phyloP scores from a whole-genome alignment of 1,284 basidiomycete species.

The Quambalaria eucalypti region DNA sequence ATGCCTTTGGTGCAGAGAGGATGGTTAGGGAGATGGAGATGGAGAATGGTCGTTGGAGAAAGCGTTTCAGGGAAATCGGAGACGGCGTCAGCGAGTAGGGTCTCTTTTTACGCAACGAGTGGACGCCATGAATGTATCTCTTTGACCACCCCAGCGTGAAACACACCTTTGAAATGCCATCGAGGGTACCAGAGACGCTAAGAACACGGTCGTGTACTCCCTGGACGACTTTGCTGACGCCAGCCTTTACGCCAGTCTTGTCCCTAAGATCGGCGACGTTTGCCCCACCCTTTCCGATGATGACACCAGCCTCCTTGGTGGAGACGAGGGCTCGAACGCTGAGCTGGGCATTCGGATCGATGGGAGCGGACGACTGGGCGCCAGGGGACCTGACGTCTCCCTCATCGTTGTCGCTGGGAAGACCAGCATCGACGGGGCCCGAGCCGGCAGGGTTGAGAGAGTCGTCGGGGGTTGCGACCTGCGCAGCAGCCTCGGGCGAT shows the following conservation, averaged over 20 bases:
- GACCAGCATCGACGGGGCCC: constrained; percentile 2
- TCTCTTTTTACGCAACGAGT: too few species aligned
- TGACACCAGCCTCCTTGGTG: constrained; percentile 44
- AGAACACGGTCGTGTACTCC: constrained; percentile 96
- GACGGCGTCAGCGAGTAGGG: neutral
- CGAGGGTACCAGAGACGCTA: constrained; percentile 80
- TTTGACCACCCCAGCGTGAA: neutral
- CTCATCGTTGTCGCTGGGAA: constrained; percentile 5
- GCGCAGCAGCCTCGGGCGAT: too few species aligned
- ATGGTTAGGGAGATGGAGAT: neutral
- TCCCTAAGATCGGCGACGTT: constrained; percentile 94
- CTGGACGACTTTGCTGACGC: constrained; percentile 93
- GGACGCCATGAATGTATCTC: neutral
- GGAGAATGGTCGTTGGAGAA: constrained; percentile 7
- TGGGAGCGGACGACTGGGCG: constrained; percentile 10
- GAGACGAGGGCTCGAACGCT: constrained; percentile 36
- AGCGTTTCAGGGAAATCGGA: neutral
- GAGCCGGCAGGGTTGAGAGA: neutral
- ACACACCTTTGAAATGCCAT: constrained; percentile 76
- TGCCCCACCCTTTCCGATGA: constrained; percentile 75
- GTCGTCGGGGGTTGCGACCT: too few species aligned
- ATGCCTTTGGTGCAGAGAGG: constrained; percentile 57
- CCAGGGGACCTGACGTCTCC: neutral
- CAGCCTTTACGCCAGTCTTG: constrained; percentile 90
- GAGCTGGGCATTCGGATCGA: constrained; percentile 29